A percentile compares a stretch with the other conserved stretches of the same genome.
phyloP scores from a whole-genome alignment of 2,329 filamentous ascomycete species.

The Clarireedia sp. region DNA sequence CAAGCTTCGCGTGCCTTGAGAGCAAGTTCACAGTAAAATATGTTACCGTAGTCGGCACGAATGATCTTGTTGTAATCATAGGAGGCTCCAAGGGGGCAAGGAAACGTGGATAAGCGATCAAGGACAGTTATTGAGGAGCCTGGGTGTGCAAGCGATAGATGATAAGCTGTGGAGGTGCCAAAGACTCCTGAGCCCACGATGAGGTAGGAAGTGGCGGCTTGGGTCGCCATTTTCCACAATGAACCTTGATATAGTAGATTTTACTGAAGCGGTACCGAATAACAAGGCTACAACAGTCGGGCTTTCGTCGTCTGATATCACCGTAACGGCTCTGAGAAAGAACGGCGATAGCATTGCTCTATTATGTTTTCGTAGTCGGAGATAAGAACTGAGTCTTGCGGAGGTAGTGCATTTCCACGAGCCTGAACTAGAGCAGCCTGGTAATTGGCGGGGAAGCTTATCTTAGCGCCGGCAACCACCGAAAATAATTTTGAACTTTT shows the following conservation, averaged over 20 bases:
- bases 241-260: background rate
- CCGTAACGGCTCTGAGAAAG: no score
- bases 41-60: conserved; percentile 48
- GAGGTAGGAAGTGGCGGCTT: conserved; percentile 25
- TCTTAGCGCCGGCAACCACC: conserved; percentile 8
- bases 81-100: conserved; percentile 41
- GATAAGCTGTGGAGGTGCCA: conserved; percentile 42
- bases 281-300: background rate
- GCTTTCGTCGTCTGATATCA: no score
- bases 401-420: background rate
- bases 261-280: background rate
- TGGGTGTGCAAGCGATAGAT: conserved; percentile 35
- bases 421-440: background rate
- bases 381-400: no score
- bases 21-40: conserved; percentile 43
- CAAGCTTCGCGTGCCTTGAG: conserved; percentile 42
- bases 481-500: conserved; percentile 7
- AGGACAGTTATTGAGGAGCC: conserved; percentile 36
- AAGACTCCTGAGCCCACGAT: conserved; percentile 47
- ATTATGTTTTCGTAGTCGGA: no score
- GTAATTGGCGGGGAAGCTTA: conserved; percentile 5
- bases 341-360: no score
- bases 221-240: background rate
- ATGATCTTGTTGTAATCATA: conserved; percentile 55
- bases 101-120: conserved; percentile 32